A percentile compares a stretch with the other conserved stretches of the same genome.
These are phyloP conservation scores for Rehmannia glutinosa DNA, from an alignment of 257 asterid species.

Conservation along the genomic window DNA sequence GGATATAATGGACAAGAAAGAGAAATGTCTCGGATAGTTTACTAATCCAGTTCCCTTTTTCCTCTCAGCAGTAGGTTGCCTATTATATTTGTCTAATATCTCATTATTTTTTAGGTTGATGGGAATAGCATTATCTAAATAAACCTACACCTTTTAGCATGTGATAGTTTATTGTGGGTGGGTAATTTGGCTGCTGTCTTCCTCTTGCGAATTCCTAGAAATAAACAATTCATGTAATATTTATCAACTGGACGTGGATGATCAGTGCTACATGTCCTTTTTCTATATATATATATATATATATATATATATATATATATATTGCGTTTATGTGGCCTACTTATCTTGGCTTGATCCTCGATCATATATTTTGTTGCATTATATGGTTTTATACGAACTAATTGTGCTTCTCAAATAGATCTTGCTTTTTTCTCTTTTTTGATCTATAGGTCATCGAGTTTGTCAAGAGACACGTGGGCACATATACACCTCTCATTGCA, in stretches of 20 bases:
- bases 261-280: background rate
- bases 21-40: too few relatives aligned
- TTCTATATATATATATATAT: too few relatives aligned
- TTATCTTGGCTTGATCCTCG: background rate
- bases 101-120: too few relatives aligned
- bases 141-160: background rate
- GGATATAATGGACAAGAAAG: too few relatives aligned
- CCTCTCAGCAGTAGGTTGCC: background rate
- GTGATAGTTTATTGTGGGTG: background rate
- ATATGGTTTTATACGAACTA: background rate
- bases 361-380: background rate
- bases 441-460: conserved; percentile 71
- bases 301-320: too few relatives aligned
- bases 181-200: background rate
- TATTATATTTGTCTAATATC: too few relatives aligned
- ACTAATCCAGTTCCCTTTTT: too few relatives aligned
- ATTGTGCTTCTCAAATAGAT: background rate
- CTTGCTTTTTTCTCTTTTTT: background rate
- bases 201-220: background rate
- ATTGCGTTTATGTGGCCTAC: too few relatives aligned
- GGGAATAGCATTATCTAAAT: too few relatives aligned
- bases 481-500: conserved; percentile 65
- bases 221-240: background rate
- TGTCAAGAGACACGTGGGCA: conserved; percentile 65
- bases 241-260: background rate